Evolutionary conservation across 2,329 filamentous ascomycete genomes (phyloP), one percentile per base, ranked within the genome.

Genomic region (Sporothrix dimorphospora): DNA sequence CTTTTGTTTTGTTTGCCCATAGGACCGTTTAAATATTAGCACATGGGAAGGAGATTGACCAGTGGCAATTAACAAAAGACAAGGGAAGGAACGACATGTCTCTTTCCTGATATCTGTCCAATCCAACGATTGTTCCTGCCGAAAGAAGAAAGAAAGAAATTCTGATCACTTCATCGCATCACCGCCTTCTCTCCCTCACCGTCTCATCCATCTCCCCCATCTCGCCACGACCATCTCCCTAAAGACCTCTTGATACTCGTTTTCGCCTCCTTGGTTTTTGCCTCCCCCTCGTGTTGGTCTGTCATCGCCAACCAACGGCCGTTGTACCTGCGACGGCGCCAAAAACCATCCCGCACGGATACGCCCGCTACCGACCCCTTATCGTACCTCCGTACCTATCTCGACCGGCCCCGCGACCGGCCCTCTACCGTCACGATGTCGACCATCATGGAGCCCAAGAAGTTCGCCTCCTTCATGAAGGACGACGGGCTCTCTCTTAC

Each of bases 391-490:
- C 38, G 24, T 47, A 9, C 61, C 42, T 34, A 30, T 5, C 21
- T 34, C 63, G 42, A 9, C 38, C 42, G 42, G 42, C 57, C 8
- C 59, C 65, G 19, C n/a, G 65, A 38, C 30, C 27, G 45, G 65
- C 19, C 65, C 61, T 8, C 61, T 9, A 21, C 59, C 34, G 65
- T 66, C 67, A 34, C 67, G 19, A 69, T 72, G 59, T 70, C 65
- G 24, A 70, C 71, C 61, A 66, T 73, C 14, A 75, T 76, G 76
- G 75, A 76, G 34, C 72, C 73, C 19, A 76, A 74, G 65, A 76
- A 74, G 61, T 63, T 74, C 42, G 71, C 71, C 65, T 76, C 75
- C 63, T 51, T 75, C 3, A 42, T 75, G 72, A 73, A 74, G 70
- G 76, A 76, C 71, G 75, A 76, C 42, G 45, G 67, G 0, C 45